Evolutionary conservation across 2,329 filamentous ascomycete species (phyloP).

Genomic region (Metarhizium humberi): DNA sequence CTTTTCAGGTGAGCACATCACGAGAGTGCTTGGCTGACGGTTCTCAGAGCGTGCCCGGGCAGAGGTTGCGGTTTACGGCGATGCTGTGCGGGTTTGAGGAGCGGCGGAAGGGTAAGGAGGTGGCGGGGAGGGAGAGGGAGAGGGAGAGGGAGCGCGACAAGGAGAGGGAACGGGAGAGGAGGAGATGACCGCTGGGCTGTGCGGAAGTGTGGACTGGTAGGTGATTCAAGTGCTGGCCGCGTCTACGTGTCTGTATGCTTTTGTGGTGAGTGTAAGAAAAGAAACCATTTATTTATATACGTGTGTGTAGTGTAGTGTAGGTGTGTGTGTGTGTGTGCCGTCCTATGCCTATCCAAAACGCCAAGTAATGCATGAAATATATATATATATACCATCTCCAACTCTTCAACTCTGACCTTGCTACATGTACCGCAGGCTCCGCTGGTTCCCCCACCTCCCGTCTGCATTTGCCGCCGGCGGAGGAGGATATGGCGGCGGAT

Average conservation of each 20-base stretch:
- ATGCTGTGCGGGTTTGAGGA: constrained; percentile 42
- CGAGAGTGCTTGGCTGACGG: not conserved
- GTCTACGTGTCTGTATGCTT: too few species aligned
- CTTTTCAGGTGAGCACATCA: not conserved
- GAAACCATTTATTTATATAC: too few species aligned
- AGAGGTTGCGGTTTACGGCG: constrained; percentile 45
- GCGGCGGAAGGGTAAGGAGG: not conserved
- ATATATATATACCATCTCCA: not conserved
- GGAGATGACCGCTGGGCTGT: too few species aligned
- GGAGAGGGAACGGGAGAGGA: not conserved
- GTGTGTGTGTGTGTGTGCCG: too few species aligned
- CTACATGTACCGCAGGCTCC: constrained; percentile 2
- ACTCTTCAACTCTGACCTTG: not conserved
- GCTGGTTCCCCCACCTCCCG: not conserved
- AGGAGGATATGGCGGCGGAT: not conserved
- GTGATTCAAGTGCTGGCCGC: too few species aligned
- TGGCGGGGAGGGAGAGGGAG: not conserved
- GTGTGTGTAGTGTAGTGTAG: too few species aligned
- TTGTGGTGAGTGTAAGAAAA: too few species aligned
- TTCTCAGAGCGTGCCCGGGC: constrained; percentile 43
- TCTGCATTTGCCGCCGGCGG: not conserved
- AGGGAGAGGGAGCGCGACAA: not conserved
- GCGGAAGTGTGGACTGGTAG: too few species aligned
- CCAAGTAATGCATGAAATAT: too few species aligned
- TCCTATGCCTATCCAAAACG: too few species aligned